Evolutionary conservation across 2,329 filamentous ascomycete genomes (phyloP), one percentile per base, ranked within the genome.

Genomic region (Septoria linicola): DNA sequence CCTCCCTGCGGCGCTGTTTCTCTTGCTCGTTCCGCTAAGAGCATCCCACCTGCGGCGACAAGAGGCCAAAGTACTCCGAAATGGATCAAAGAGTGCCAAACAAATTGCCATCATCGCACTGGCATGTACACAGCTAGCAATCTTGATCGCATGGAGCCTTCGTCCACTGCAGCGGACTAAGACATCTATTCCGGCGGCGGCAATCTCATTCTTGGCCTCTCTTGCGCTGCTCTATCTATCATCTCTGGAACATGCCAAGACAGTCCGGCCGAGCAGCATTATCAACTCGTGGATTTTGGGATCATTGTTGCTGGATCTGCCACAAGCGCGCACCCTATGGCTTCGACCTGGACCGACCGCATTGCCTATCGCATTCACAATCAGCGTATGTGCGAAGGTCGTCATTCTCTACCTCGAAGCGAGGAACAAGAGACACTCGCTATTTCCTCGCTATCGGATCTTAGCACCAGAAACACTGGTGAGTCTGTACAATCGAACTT

Each of bases 401-500:
- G 19, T 60, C 25, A 42, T 59, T 16, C 41, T 63, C 14, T 52
- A 37, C 46, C 47, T 62, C 4, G 61, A 63, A 39, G 53, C 59
- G 7, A 42, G 51, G 23, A 57, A 49, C 36, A 63, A 63, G 42
- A 52, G 44, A 25, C 19, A 42, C 30, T 51, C 48, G 11, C 44
- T 61, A 7, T 49, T 60, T 13, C 49, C 55, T 10, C 31, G 34
- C 10, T 57, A 61, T 23, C 47, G 51, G 23, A 7, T 53, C 1
- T 55, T 51, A 10, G 51, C 57, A n/a, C 59, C 59, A 1, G 61
- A 62, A 34, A 45, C 59, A 16, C 49, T 56, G 5, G 54, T 51
- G 25, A 57, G 51, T 17, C 42, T 61, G 14, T 59, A 68, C 37
- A 66, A 62, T 44, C 63, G 64, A 8, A 64, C 53, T 32, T 21